Base-by-base conservation (phyloP, 257 asterid species). In the Coffea eugenioides region DNA sequence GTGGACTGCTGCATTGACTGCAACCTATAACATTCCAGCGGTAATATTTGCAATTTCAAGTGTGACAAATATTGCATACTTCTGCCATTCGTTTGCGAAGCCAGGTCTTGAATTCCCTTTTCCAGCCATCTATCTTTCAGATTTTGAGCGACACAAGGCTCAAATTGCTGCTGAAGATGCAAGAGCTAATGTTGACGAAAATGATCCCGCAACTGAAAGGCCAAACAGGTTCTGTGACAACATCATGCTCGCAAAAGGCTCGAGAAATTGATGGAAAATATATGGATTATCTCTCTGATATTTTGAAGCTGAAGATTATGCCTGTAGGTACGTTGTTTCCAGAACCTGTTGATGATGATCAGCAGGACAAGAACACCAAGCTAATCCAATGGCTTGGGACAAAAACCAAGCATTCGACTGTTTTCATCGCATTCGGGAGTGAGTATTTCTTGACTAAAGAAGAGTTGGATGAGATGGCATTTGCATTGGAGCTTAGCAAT, bases 201-300 rank as follows among this genome's bases (percentile, higher is more conserved):
- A 9, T 36, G 65, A 76, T 18, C 80, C 79, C 0, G 88, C 81
- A 5, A 82, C 57, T 8, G 84, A 62, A 11, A n/a, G 67, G 20
- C 71, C 23, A 1, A 7, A 36, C 48, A 73, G 62, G n/a, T 36
- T 6, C 4, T 71, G 65, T n/a, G 81, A 74, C 8, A 71, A 31
- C 15, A 15, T 84, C 12, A 16, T 79, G 2, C 49, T 90, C 36
- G 20, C 87, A 12, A 92, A 85, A 54, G 88, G 71, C 43, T 79
- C 84, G 6, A 82, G 90, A 65, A 43, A 80, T 89, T 1, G 95
- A 92, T 25, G 91, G 77, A 15, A 90, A 84, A 46, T 92, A 90
- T 48, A 70, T 88, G 23, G 88, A 90, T 77, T 88, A 82, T 76
- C 75, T 84, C 5, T n/a, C 77, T 1, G 83, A 73, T 1, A 3